A percentile compares a stretch with the other conserved stretches of the same genome.
Conservation (phyloP, 345 rosid genomes). For the Erucastrum elatum region DNA sequence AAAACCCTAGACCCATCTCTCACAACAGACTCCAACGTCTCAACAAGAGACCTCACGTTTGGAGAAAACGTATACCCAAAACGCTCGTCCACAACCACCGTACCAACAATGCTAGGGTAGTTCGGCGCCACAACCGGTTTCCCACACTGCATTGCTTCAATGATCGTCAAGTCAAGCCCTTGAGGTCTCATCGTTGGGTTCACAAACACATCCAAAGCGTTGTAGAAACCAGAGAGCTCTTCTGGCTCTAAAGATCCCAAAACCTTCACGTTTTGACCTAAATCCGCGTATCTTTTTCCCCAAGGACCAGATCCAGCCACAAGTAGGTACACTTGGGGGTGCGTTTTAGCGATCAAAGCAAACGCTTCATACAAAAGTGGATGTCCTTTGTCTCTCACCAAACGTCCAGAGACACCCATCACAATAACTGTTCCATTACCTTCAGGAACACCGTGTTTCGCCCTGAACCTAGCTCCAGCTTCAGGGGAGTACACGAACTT, state of each 20-base stretch:
- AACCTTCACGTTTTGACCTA: slow-evolving; percentile 57
- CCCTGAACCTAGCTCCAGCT: slow-evolving; percentile 46
- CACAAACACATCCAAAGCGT: slow-evolving; percentile 66
- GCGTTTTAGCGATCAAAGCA: slow-evolving; percentile 36
- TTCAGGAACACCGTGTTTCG: slow-evolving; percentile 44
- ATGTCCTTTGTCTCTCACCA: slow-evolving; percentile 80
- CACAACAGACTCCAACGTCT: slow-evolving; percentile 52
- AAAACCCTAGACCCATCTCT: slow-evolving; percentile 51
- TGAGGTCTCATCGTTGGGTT: slow-evolving; percentile 75
- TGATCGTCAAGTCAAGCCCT: slow-evolving; percentile 66
- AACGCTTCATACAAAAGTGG: slow-evolving; percentile 65
- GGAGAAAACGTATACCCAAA: slow-evolving; percentile 70
- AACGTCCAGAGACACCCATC: slow-evolving; percentile 73
- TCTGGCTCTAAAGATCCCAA: slow-evolving; percentile 56
- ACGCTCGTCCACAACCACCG: slow-evolving; percentile 53
- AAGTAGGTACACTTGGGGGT: slow-evolving; percentile 47
- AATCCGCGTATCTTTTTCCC: slow-evolving; percentile 56
- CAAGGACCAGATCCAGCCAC: slow-evolving; percentile 85
- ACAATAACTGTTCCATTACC: slow-evolving; percentile 41
- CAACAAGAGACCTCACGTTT: slow-evolving; percentile 59
- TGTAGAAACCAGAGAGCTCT: slow-evolving; percentile 59
- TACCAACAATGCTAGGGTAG: slow-evolving; percentile 72
- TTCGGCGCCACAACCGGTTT: slow-evolving; percentile 66
- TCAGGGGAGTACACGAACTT: slow-evolving; percentile 47
- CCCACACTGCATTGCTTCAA: slow-evolving; percentile 80